Base-by-base conservation (phyloP, 345 rosid species). In the Rhodomyrtus tomentosa region DNA sequence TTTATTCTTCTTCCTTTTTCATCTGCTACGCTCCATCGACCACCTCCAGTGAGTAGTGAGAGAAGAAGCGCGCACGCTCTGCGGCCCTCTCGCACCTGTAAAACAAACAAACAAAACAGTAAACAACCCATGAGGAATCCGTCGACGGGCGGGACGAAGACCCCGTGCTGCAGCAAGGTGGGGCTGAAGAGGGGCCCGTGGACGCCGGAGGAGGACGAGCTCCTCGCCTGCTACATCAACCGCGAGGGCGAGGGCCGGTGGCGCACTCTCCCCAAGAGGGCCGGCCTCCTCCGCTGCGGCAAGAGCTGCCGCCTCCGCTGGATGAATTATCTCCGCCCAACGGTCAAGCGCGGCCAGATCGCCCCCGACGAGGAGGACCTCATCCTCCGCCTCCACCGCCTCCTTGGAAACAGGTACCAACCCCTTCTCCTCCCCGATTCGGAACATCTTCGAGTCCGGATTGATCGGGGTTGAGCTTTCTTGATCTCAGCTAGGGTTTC, bases 261-360 rank as follows among this genome's bases (percentile, higher is more conserved):
- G 95, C 88, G 94, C 29, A 92, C 93, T 2, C 90, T 93, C 24
- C 95, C 95, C 7, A 93, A 91, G 76, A 81, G 91, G 8, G 94
- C 94, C 0, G 94, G 93, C 20, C 90, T 93, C 27, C 91, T 90
- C 80, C 89, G 95, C 48, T 93, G 95, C 74, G 95, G 95, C 50
- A 93, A 93, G 90, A 93, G 95, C 88, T 93, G 94, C 86, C 92
- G 95, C 21, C 95, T 93, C 81, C 94, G 94, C 16, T 93, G 95
- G 95, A 90, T 93, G 92, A 93, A 93, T 86, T 93, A 93, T 81
- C 93, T 93, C 85, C 89, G 93, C 7, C 95, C 94, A 54, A 87
- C 88, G 38, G 92, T 93, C 58, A 93, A 93, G 82, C 89, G 95
- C 15, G 95, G 95, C 12, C 93, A 88, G 83, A 92, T 93, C 88